A percentile compares a stretch with the other conserved stretches of the same genome.
phyloP scores from a whole-genome alignment of 2,329 filamentous ascomycete genomes.

The Diaporthe destruens region DNA sequence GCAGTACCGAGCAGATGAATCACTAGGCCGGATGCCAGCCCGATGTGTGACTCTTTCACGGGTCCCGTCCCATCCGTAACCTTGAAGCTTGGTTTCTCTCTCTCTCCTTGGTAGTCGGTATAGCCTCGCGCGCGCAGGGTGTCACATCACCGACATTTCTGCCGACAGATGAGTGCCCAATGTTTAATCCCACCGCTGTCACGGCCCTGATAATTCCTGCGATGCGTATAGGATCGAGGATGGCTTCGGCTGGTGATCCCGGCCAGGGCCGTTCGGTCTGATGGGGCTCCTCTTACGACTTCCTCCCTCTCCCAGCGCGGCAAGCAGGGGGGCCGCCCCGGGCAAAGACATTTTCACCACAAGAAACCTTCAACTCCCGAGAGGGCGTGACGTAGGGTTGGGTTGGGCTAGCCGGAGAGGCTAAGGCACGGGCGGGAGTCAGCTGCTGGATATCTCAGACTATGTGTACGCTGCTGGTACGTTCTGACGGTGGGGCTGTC shows the following conservation, averaged over 20 bases:
- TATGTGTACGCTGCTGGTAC: not conserved
- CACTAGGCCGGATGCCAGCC: conserved; percentile 3
- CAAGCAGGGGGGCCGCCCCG: not conserved
- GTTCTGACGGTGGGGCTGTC: conserved; percentile 22
- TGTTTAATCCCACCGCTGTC: conserved; percentile 9
- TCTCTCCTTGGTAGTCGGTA: too few species aligned
- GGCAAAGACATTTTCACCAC: not conserved
- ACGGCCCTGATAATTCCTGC: not conserved
- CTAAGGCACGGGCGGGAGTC: conserved; percentile 20
- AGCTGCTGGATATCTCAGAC: conserved; percentile 21
- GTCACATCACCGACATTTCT: conserved; percentile 7
- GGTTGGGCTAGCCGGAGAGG: conserved; percentile 11
- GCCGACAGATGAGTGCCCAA: not conserved
- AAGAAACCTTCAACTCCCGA: conserved; percentile 4
- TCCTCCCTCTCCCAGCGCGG: not conserved
- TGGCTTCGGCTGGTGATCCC: not conserved
- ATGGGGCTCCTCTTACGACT: conserved; percentile 14
- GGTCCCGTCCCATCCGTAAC: not conserved
- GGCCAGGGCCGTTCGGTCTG: conserved; percentile 10
- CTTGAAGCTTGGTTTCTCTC: too few species aligned
- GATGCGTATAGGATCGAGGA: not conserved
- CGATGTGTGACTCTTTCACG: not conserved
- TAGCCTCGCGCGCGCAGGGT: too few species aligned
- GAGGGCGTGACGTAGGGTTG: conserved; percentile 19
- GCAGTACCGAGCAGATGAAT: not conserved